Evolutionary conservation across 108 stramenopile species (phyloP).

Genomic region (Stephanodiscus triporus): DNA sequence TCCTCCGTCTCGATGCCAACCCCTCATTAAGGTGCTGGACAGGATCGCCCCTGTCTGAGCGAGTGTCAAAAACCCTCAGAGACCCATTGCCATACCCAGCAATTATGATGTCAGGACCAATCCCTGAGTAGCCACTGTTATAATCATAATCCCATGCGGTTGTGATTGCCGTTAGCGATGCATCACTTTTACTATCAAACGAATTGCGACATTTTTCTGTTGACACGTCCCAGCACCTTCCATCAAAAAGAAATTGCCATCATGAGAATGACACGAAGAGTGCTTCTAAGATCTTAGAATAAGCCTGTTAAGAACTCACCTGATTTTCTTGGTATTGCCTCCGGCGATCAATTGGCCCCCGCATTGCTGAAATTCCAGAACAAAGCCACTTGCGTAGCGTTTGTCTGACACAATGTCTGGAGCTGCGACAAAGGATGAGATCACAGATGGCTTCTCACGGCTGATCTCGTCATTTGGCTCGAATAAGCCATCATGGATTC

Average conservation of each 20-base stretch:
- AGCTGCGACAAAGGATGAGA: conserved; percentile 84
- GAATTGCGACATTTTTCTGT: conserved; percentile 65
- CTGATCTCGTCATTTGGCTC: conserved; percentile 62
- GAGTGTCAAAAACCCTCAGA: conserved; percentile 86
- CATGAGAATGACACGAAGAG: too few species aligned
- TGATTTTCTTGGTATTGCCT: conserved; percentile 77
- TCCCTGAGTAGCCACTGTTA: conserved; percentile 57
- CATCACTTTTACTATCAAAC: conserved; percentile 62
- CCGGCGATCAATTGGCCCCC: conserved; percentile 77
- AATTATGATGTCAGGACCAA: conserved; percentile 76
- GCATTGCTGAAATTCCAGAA: conserved; percentile 87
- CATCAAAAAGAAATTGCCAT: too few species aligned
- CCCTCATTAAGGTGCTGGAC: conserved; percentile 16
- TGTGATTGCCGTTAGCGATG: conserved; percentile 84
- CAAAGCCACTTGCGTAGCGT: conserved; percentile 75
- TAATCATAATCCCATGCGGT: conserved; percentile 68
- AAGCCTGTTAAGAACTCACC: too few species aligned
- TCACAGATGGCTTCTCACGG: conserved; percentile 56
- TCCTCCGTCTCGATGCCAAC: conserved; percentile 23
- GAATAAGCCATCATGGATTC: conserved; percentile 69
- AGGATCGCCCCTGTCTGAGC: conserved; percentile 42
- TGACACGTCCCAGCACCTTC: conserved; percentile 95
- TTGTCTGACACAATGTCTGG: conserved; percentile 76
- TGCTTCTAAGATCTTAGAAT: too few species aligned
- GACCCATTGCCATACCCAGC: conserved; percentile 92